phyloP scores from a whole-genome alignment of 305 asterid genomes.

The Plantago coronopus region DNA sequence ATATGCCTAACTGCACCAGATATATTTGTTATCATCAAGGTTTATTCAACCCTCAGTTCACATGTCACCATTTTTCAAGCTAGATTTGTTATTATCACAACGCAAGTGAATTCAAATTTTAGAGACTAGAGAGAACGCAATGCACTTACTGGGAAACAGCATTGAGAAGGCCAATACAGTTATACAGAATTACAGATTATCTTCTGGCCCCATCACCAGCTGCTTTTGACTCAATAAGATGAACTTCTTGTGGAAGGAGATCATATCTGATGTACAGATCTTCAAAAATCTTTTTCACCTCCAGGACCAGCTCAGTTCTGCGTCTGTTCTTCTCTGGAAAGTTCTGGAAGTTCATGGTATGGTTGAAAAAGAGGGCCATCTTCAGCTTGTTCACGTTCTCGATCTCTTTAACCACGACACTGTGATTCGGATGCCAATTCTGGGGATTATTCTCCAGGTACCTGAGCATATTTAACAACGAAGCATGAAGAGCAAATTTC shows the following conservation, averaged over 20 bases:
- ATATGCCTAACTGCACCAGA: too few relatives aligned
- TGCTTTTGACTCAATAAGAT: constrained; percentile 40
- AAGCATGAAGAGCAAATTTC: too few relatives aligned
- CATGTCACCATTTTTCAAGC: too few relatives aligned
- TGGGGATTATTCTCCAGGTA: constrained; percentile 54
- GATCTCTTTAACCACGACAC: constrained; percentile 70
- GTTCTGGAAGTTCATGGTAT: constrained; percentile 87
- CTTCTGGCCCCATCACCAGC: constrained; percentile 22
- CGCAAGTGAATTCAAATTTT: too few relatives aligned
- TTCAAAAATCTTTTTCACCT: constrained; percentile 71
- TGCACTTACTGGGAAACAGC: not conserved
- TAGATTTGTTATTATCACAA: too few relatives aligned
- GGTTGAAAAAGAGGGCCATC: constrained; percentile 61
- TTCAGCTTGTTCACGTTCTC: constrained; percentile 80
- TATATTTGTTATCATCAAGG: too few relatives aligned
- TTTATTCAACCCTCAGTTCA: too few relatives aligned
- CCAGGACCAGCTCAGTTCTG: constrained; percentile 54
- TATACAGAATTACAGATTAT: too few relatives aligned
- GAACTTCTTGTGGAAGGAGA: constrained; percentile 77
- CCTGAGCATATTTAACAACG: constrained; percentile 33
- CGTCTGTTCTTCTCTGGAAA: constrained; percentile 58
- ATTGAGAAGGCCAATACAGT: not conserved
- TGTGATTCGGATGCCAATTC: constrained; percentile 81
- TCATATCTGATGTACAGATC: constrained; percentile 66
- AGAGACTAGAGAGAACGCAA: not conserved